phyloP scores from a whole-genome alignment of 2,329 filamentous ascomycete genomes.

The Helicocarpus griseus region DNA sequence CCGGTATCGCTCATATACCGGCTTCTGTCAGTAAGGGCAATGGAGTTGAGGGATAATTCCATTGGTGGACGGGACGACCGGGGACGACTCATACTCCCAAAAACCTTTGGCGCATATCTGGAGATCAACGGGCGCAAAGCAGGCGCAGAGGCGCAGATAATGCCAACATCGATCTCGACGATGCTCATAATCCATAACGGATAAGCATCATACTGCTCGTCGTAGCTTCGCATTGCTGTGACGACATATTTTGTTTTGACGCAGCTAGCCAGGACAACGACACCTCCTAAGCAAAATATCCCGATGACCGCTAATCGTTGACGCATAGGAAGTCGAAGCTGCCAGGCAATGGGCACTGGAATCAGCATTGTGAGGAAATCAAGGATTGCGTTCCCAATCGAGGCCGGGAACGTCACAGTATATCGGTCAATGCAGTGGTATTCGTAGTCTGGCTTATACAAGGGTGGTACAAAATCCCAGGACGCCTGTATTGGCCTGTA shows the following conservation, averaged over 20 bases:
- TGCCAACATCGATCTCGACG: conserved; percentile 5
- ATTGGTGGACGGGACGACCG: background rate
- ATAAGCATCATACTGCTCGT: conserved; percentile 5
- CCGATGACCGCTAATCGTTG: conserved; percentile 2
- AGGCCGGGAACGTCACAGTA: background rate
- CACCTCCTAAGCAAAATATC: background rate
- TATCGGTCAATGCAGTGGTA: background rate
- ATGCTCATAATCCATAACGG: conserved; percentile 3
- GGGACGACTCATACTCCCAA: background rate
- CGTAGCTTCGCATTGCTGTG: background rate
- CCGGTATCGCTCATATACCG: background rate
- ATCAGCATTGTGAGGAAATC: conserved; percentile 3
- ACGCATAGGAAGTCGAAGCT: background rate
- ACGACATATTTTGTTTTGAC: background rate
- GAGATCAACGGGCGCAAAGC: conserved; percentile 1
- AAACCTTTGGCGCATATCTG: background rate
- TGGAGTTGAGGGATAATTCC: background rate
- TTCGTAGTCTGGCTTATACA: background rate
- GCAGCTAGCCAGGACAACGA: background rate
- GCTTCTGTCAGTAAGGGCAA: background rate
- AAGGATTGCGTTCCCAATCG: background rate
- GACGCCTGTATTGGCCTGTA: background rate
- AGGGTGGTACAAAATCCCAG: background rate
- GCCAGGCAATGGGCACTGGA: conserved; percentile 1
- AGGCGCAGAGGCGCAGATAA: conserved; percentile 4